Conservation (phyloP, 345 rosid genomes). For the Hypericum perforatum region DNA sequence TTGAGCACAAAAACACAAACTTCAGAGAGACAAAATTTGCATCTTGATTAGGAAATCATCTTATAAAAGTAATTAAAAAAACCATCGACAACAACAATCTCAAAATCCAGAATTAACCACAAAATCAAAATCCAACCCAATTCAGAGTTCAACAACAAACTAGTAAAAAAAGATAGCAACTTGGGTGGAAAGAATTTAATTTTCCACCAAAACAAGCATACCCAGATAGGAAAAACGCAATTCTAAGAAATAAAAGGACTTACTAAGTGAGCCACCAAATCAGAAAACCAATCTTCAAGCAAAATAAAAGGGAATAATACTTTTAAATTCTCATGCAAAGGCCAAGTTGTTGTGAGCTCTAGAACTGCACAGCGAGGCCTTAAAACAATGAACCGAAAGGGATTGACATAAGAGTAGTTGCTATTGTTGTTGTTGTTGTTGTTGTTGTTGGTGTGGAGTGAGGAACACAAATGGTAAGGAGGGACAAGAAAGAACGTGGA, state of each 20-base stretch:
- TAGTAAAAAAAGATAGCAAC: background rate
- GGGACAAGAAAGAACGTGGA: too few relatives aligned
- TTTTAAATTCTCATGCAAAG: background rate
- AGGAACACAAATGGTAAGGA: too few relatives aligned
- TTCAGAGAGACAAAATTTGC: background rate
- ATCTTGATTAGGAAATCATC: too few relatives aligned
- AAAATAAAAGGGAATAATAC: background rate
- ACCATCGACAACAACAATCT: too few relatives aligned
- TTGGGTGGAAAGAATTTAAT: background rate
- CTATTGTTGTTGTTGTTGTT: too few relatives aligned
- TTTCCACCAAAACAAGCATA: slow-evolving; percentile 5
- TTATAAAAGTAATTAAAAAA: too few relatives aligned
- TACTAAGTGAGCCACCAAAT: slow-evolving; percentile 3
- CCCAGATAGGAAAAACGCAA: slow-evolving; percentile 12
- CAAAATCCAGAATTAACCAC: too few relatives aligned
- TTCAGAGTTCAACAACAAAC: background rate
- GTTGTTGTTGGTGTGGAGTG: too few relatives aligned
- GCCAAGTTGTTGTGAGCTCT: too few relatives aligned
- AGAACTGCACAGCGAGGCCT: too few relatives aligned
- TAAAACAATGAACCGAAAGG: too few relatives aligned
- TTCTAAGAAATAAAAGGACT: slow-evolving; percentile 4
- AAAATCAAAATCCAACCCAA: background rate
- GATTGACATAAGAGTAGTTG: too few relatives aligned
- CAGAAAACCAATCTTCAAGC: background rate
- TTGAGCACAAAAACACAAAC: background rate